Base-by-base conservation (phyloP, 352 stramenopile genomes). In the Peronospora destructor region DNA sequence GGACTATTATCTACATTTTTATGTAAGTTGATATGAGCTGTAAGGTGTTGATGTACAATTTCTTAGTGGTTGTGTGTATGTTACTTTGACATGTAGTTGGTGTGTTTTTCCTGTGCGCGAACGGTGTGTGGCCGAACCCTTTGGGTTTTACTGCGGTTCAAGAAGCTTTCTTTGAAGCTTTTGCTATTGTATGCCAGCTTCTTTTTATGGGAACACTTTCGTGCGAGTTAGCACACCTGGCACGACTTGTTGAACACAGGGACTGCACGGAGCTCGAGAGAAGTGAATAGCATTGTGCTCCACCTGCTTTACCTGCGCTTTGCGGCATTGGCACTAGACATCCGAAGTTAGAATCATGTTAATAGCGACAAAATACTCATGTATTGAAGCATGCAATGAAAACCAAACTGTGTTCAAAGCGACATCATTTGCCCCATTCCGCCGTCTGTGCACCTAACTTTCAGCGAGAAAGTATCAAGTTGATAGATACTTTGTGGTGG, bases 141-240 rank as follows among this genome's bases (percentile, higher is more conserved):
- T 43, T 91, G 17, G 79, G 77, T 3, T 85, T 94, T 47, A 91
- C 83, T 21, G 79, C 79, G 25, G 65, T 83, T 0, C 76, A 91
- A 49, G 83, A 94, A 33, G 83, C 83, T 3, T 84, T 91, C 52
- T 84, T 90, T 34, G 83, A 94, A 49, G 76, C 82, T 2, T 69
- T 88, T 39, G 80, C 83, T 2, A 91, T 94, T 56, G 64, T 91
- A 12, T 94, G 78, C 34, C 83, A 94, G 49, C 65, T 94, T n/a
- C 56, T 94, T 14, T 94, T 86, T 66, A 90, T 94, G 75, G 83
- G 83, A 10, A 94, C 83, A 41, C 51, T 89, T 0, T 87, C 76
- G 3, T 85, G 78, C 40, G 83, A 94, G 49, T 53, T 90, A 16
- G 62, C 76, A 10, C 59, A 66, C 43, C 72, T 91, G 41, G 64